Conservation (phyloP, 2,329 filamentous ascomycete species). For the Scolecobasidium constrictum region DNA sequence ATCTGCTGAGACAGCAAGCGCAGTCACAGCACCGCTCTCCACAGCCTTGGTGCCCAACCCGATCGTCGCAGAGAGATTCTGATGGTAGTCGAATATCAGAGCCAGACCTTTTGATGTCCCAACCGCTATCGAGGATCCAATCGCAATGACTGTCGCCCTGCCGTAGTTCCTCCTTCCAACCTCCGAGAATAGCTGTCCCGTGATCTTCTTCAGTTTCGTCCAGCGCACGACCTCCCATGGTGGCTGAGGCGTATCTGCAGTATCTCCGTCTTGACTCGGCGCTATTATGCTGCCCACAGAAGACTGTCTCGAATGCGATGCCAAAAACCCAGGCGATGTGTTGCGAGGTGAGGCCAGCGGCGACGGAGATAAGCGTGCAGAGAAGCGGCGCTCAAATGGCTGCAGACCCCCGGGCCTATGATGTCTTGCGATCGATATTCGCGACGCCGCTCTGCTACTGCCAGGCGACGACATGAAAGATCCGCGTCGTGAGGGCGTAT, state of each 20-base stretch:
- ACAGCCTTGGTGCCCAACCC: conserved; percentile 89
- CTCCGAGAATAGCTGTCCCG: conserved; percentile 84
- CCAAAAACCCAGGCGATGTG: conserved; percentile 66
- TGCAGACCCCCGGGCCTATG: conserved; percentile 76
- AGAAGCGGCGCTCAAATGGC: conserved; percentile 90
- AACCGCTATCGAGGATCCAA: conserved; percentile 78
- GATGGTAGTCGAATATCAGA: conserved; percentile 93
- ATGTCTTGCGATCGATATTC: conserved; percentile 54
- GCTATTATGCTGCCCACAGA: conserved; percentile 65
- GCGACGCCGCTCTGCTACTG: conserved; percentile 61
- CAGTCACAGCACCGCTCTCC: conserved; percentile 78
- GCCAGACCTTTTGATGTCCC: conserved; percentile 93
- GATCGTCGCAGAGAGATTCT: conserved; percentile 87
- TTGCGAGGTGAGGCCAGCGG: conserved; percentile 52
- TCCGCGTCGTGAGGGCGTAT: conserved; percentile 59
- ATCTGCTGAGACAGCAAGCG: conserved; percentile 84
- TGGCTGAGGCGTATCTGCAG: conserved; percentile 57
- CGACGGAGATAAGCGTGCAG: conserved; percentile 67
- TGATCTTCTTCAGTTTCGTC: conserved; percentile 86
- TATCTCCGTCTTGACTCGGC: conserved; percentile 43
- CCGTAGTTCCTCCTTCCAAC: conserved; percentile 87
- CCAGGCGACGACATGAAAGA: conserved; percentile 51
- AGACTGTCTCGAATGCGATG: conserved; percentile 67
- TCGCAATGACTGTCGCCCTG: conserved; percentile 75
- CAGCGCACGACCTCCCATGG: conserved; percentile 97